Evolutionary conservation across 495 filamentous ascomycete genomes (phyloP).

Genomic region (Parathielavia hyrcaniae): DNA sequence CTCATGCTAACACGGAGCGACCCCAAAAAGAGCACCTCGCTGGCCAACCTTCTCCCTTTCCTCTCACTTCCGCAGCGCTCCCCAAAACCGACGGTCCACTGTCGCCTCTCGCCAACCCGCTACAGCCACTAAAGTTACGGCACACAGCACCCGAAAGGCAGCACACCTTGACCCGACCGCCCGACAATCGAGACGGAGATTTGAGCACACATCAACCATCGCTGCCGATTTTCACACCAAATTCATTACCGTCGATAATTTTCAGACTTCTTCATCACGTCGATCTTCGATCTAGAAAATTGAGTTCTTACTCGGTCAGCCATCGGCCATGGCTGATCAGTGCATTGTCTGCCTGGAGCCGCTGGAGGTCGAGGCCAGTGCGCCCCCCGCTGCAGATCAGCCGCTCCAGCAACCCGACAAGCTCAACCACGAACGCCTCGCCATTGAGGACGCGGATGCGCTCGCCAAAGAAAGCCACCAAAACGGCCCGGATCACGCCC

Average conservation of each 20-base stretch:
- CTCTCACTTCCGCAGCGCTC: constrained; percentile 16
- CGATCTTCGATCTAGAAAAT: constrained; percentile 1
- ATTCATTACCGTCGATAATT: background rate
- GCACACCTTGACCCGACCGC: background rate
- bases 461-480: constrained; percentile 45
- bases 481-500: constrained; percentile 9
- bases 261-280: constrained; percentile 32
- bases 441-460: constrained; percentile 37
- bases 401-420: constrained; percentile 13
- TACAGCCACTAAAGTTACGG: constrained; percentile 6
- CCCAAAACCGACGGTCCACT: constrained; percentile 2
- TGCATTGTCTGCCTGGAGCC: constrained; percentile 95
- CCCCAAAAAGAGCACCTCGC: constrained; percentile 21
- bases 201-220: constrained; percentile 4
- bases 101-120: background rate
- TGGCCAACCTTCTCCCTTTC: constrained; percentile 16
- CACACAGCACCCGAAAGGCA: background rate
- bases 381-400: constrained; percentile 15
- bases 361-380: constrained; percentile 51
- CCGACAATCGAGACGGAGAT: background rate
- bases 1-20: constrained; percentile 16
- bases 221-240: constrained; percentile 2
- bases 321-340: constrained; percentile 69
- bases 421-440: constrained; percentile 21
- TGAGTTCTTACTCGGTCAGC: constrained; percentile 3